Evolutionary conservation across 2,329 filamentous ascomycete genomes (phyloP).

Genomic region (Xylariaceae sp.): DNA sequence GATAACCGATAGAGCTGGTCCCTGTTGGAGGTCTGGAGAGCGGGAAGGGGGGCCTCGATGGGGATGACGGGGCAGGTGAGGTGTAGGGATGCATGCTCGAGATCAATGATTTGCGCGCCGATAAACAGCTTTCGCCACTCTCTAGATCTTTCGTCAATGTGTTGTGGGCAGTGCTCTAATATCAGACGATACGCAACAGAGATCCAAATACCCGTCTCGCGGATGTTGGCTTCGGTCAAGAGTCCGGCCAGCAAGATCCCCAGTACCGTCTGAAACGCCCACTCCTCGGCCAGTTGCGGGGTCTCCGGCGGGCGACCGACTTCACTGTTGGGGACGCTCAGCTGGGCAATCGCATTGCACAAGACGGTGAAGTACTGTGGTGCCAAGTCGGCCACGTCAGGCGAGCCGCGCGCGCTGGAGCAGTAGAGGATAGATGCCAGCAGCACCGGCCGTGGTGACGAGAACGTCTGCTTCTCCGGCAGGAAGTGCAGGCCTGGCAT

Average conservation of each 20-base stretch:
- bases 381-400: conserved; percentile 31
- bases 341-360: conserved; percentile 35
- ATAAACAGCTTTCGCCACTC: conserved; percentile 38
- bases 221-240: conserved; percentile 36
- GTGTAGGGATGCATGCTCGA: conserved; percentile 40
- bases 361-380: conserved; percentile 35
- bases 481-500: conserved; percentile 42
- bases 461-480: conserved; percentile 37
- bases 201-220: conserved; percentile 40
- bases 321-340: conserved; percentile 31
- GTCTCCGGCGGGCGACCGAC: conserved; percentile 21
- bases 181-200: conserved; percentile 37
- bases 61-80: conserved; percentile 37
- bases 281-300: conserved; percentile 28
- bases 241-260: conserved; percentile 37
- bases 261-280: conserved; percentile 38
- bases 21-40: conserved; percentile 32
- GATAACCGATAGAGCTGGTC: conserved; percentile 38
- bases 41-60: conserved; percentile 32
- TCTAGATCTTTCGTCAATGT: conserved; percentile 31
- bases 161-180: conserved; percentile 36
- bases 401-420: conserved; percentile 30
- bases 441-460: conserved; percentile 36
- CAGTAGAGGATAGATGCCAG: conserved; percentile 41
- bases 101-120: conserved; percentile 36